phyloP scores from a whole-genome alignment of 2,329 filamentous ascomycete genomes.

The Ustilaginoidea virens region DNA sequence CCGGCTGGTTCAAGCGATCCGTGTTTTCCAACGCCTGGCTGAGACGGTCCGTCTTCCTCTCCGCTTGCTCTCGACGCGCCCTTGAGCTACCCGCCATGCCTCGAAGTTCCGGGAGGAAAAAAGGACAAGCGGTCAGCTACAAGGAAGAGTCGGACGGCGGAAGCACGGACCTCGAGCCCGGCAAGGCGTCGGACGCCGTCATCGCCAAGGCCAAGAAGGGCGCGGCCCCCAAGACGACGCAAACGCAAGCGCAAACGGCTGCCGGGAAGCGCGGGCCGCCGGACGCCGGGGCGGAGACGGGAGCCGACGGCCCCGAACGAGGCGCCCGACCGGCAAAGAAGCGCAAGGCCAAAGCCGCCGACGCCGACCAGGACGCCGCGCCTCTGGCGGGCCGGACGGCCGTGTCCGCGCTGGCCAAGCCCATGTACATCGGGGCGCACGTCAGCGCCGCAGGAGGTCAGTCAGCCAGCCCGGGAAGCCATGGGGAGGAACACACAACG shows the following conservation, averaged over 20 bases:
- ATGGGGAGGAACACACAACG: too few relatives aligned
- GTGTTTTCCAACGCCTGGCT: background rate
- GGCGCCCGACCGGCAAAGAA: too few relatives aligned
- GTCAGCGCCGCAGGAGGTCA: slow-evolving; percentile 76
- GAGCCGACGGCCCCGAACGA: slow-evolving; percentile 7
- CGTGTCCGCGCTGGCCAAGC: slow-evolving; percentile 43
- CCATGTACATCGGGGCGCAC: slow-evolving; percentile 81
- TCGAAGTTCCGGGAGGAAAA: slow-evolving; percentile 19
- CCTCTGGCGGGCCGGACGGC: slow-evolving; percentile 56
- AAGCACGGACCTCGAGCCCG: slow-evolving; percentile 3
- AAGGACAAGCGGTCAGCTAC: slow-evolving; percentile 16
- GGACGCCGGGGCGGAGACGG: slow-evolving; percentile 10
- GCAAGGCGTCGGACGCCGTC: slow-evolving; percentile 5
- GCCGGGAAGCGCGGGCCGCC: slow-evolving; percentile 10
- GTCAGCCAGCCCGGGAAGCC: too few relatives aligned
- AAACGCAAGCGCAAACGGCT: too few relatives aligned
- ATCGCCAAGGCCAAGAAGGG: slow-evolving; percentile 10
- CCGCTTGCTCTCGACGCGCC: background rate
- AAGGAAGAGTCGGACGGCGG: slow-evolving; percentile 12
- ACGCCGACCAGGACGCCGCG: slow-evolving; percentile 28
- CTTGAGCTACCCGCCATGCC: slow-evolving; percentile 12
- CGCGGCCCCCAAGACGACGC: slow-evolving; percentile 4
- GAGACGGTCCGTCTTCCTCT: background rate
- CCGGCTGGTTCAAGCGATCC: too few relatives aligned
- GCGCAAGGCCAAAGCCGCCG: slow-evolving; percentile 22